A percentile compares a stretch with the other conserved stretches of the same genome.
Evolutionary conservation across 257 asterid species (phyloP).

Genomic region (Paulownia fortunei): DNA sequence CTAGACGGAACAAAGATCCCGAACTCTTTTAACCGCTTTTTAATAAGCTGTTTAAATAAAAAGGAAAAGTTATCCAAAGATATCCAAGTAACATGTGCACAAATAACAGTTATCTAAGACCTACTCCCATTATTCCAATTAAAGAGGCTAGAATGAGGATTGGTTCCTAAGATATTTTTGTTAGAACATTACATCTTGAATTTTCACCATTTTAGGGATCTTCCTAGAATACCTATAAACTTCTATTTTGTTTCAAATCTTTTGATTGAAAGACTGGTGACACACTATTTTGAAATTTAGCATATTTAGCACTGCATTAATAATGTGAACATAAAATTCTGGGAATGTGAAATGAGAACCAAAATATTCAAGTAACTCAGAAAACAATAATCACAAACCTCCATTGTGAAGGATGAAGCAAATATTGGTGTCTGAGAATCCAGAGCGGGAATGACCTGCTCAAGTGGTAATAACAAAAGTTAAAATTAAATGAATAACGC

Average conservation of each 20-base stretch:
- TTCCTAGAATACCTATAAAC: too few relatives aligned
- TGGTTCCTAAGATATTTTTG: too few relatives aligned
- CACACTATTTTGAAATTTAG: constrained; percentile 4
- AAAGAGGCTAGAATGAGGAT: background rate
- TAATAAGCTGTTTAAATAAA: constrained; percentile 74
- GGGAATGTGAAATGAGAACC: too few relatives aligned
- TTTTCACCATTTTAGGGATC: too few relatives aligned
- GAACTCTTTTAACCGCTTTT: constrained; percentile 92
- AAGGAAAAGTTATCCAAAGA: constrained; percentile 11
- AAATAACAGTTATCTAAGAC: background rate
- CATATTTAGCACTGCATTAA: background rate
- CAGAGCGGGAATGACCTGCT: constrained; percentile 96
- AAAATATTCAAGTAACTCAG: constrained; percentile 15
- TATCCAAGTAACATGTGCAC: background rate
- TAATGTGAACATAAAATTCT: background rate
- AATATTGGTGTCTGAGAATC: constrained; percentile 91
- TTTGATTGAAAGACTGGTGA: too few relatives aligned
- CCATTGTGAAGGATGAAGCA: constrained; percentile 98
- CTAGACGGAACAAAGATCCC: constrained; percentile 94
- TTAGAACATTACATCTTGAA: too few relatives aligned
- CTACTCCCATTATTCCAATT: too few relatives aligned
- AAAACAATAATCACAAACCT: constrained; percentile 60
- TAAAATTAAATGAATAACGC: too few relatives aligned
- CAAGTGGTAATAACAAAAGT: constrained; percentile 31
- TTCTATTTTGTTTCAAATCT: too few relatives aligned